Evolutionary conservation across 2,329 filamentous ascomycete genomes (phyloP), one percentile per base, ranked within the genome.

Genomic region (Fusarium ambrosium): DNA sequence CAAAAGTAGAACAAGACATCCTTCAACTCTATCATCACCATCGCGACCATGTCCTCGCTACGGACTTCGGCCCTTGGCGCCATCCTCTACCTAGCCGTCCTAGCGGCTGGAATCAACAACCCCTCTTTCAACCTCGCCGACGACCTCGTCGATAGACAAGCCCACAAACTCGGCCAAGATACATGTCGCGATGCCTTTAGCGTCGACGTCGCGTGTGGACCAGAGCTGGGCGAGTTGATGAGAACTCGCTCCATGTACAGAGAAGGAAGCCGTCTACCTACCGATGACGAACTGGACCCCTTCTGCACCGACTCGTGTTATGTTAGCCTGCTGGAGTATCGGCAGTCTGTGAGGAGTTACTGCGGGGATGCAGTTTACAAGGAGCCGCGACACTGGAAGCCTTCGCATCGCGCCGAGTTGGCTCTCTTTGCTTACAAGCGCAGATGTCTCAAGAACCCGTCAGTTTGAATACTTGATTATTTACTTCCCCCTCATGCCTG

Each of bases 271-370:
- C 29, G 27, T 43, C 59, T 34, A 7, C 37, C 39, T 13, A 62
- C 48, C n/a, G 24, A 62, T 9, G 24, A 32, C 9, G 39, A 29
- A 8, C 39, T 45, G 22, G 59, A 62, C 39, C 9, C 39, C 1
- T 29, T 45, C 59, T 62, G 59, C 14, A 62, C 59, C 37, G 59
- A 45, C 39, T 62, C 39, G 9, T 62, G 59, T n/a, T 22, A 48
- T 14, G 39, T 29, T 18, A 62, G 59, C 39, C 59, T 62, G 3
- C 6, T 45, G 3, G 37, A 45, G n/a, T 45, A 62, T 18, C 39
- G 39, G 4, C 27, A 62, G 24, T 34, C 59, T n/a, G 37, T 62
- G 13, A 29, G 16, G 39, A 16, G 14, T 20, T 22, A 14, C 6
- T 62, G 59, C 27, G 18, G 39, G 16, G 37, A 29, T 27, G 39